These are phyloP conservation scores for Pichia sp. DNA, from an alignment of 1,139 yeast genomes.

Conservation along the genomic window DNA sequence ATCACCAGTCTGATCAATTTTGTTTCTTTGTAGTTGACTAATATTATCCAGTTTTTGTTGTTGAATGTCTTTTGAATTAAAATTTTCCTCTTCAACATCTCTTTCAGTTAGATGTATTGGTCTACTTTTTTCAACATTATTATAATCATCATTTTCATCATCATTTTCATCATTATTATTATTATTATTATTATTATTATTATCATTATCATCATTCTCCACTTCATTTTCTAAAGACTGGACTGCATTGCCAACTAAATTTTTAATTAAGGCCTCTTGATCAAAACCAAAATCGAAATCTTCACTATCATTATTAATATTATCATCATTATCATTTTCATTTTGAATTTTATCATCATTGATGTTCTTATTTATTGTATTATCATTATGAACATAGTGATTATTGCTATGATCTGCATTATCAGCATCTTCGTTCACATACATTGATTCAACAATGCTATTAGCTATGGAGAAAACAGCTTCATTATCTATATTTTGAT, in stretches of 20 bases:
- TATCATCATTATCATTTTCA: not conserved
- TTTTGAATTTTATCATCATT: not conserved
- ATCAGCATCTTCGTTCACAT: not conserved
- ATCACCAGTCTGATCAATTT: not conserved
- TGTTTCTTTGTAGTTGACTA: not conserved
- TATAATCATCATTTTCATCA: too few relatives aligned
- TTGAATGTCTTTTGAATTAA: not conserved
- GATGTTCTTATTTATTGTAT: not conserved
- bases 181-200: not conserved
- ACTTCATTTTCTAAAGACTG: conserved; percentile 6
- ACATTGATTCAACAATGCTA: conserved; percentile 13
- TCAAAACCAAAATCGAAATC: conserved; percentile 2
- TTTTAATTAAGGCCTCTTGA: conserved; percentile 8
- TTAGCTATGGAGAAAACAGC: conserved; percentile 7
- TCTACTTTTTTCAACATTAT: too few relatives aligned
- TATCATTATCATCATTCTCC: not conserved
- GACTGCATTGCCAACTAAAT: conserved; percentile 8
- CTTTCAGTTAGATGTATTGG: too few relatives aligned
- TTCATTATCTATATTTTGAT: conserved; percentile 1
- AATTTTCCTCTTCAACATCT: not conserved
- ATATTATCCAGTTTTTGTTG: not conserved
- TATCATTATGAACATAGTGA: not conserved
- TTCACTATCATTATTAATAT: not conserved
- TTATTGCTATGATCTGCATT: not conserved
- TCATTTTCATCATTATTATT: too few relatives aligned